A percentile compares a stretch with the other conserved stretches of the same genome.
Conservation (phyloP, 2,329 filamentous ascomycete species). For the Aspergillus awamori region DNA sequence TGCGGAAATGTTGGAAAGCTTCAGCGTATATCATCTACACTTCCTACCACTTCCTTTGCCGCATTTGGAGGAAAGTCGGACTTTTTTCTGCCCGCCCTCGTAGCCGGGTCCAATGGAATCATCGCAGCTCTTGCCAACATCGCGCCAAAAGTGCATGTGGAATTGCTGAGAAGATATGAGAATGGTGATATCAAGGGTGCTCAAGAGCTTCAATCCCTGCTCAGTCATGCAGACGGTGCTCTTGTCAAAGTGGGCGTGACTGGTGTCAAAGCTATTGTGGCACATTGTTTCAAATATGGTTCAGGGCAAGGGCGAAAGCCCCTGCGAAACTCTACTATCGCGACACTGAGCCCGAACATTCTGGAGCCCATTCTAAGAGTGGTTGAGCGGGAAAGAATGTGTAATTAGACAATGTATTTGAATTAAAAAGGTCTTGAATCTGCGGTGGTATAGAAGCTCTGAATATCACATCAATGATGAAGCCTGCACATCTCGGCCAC, state of each 20-base stretch:
- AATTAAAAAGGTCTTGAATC: no score
- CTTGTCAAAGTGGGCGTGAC: not conserved
- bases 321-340: not conserved
- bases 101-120: constrained; percentile 71
- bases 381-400: not conserved
- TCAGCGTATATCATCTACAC: constrained; percentile 54
- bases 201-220: not conserved
- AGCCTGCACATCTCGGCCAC: no score
- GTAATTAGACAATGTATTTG: no score
- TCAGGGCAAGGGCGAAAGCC: not conserved
- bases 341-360: not conserved
- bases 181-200: not conserved
- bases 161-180: not conserved
- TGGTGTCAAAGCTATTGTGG: not conserved
- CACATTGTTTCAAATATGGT: not conserved
- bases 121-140: constrained; percentile 74
- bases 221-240: constrained; percentile 4
- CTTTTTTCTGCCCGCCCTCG: constrained; percentile 70
- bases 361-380: not conserved
- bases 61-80: constrained; percentile 74
- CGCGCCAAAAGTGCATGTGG: constrained; percentile 65
- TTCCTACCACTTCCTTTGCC: constrained; percentile 70
- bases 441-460: no score
- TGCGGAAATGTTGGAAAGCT: constrained; percentile 69
- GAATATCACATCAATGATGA: no score